Conservation (phyloP, 2,329 filamentous ascomycete species). For the Fusarium sp. region DNA sequence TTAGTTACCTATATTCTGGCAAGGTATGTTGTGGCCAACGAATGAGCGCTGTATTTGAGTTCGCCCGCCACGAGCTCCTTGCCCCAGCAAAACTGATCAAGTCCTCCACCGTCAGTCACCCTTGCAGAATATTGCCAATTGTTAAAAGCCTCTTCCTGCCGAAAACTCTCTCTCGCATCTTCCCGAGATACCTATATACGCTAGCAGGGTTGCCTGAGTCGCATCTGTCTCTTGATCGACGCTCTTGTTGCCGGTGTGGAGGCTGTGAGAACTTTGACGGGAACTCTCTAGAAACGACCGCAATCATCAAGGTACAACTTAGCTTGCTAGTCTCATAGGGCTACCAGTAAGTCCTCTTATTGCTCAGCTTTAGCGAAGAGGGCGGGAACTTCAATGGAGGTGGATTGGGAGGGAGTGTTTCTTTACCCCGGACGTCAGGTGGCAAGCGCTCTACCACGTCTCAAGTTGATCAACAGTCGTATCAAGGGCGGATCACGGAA, state of each 20-base stretch:
- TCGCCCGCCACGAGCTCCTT: not conserved
- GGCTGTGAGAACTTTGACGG: not conserved
- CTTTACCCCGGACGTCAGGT: not conserved
- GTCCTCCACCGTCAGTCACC: not conserved
- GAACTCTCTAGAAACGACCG: not conserved
- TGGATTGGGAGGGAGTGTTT: slow-evolving; percentile 1
- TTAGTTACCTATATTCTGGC: not conserved
- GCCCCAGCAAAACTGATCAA: not conserved
- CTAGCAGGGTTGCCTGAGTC: slow-evolving; percentile 9
- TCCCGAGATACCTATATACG: not conserved
- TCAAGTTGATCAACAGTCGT: slow-evolving; percentile 21
- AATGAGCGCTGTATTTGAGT: not conserved
- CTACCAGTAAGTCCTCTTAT: not conserved
- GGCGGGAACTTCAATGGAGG: not conserved
- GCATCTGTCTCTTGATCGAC: not conserved
- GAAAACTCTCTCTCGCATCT: slow-evolving; percentile 5
- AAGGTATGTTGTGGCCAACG: not conserved
- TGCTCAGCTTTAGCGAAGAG: not conserved
- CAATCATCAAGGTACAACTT: not conserved
- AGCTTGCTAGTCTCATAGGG: not conserved
- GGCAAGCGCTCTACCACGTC: slow-evolving; percentile 10
- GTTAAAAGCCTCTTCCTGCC: not conserved
- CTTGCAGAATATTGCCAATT: not conserved
- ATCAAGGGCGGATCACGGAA: slow-evolving; percentile 23
- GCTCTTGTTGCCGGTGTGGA: not conserved